Base-by-base conservation (phyloP, 2,329 filamentous ascomycete genomes). In the Colletotrichum liriopes region DNA sequence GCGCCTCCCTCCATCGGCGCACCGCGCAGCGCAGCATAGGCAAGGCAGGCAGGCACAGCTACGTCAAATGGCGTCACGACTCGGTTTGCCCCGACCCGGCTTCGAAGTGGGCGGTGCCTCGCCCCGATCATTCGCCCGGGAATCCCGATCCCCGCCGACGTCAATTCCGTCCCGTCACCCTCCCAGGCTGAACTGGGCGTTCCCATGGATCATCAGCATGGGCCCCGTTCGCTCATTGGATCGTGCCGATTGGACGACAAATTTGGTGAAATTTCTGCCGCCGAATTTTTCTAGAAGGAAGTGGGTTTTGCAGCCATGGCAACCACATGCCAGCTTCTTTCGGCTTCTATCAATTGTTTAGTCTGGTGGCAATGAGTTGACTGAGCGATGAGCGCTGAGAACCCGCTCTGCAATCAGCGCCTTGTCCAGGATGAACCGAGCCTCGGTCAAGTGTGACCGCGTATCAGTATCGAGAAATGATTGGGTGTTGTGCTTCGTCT, bases 51-150 rank as follows among this genome's bases (percentile, higher is more conserved):
- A 16, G 18, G 8, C 8, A 56, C 54, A n/a, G 18, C 23, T 63
- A 52, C 29, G 18, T 41, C 35, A 63, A 61, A 61, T 61, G 59
- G 59, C 59, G 59, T 61, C 59, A 61, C 41, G 39, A 60, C 58
- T 62, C 47, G 47, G 9, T 29, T 51, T 62, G 47, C 47, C 60
- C 60, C 60, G 47, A 41, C 43, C 35, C 47, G 47, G 60, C 60
- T 16, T 23, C 45, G n/a, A 49, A 49, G 45, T 23, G 45, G 2
- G n/a, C 26, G 45, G 45, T 47, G 45, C 29, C 49, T 62, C 59
- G 41, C 59, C 29, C 59, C 58, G 43, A 39, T 47, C 23, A 23
- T 49, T 51, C 20, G 9, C 47, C 47, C 60, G 47, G 59, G 45
- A 23, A 37, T 41, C n/a, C 41, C 58, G 39, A 20, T 37, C 32